Evolutionary conservation across 2,329 filamentous ascomycete species (phyloP), one percentile per base, ranked within the genome.

Genomic region (Nemania sp.): DNA sequence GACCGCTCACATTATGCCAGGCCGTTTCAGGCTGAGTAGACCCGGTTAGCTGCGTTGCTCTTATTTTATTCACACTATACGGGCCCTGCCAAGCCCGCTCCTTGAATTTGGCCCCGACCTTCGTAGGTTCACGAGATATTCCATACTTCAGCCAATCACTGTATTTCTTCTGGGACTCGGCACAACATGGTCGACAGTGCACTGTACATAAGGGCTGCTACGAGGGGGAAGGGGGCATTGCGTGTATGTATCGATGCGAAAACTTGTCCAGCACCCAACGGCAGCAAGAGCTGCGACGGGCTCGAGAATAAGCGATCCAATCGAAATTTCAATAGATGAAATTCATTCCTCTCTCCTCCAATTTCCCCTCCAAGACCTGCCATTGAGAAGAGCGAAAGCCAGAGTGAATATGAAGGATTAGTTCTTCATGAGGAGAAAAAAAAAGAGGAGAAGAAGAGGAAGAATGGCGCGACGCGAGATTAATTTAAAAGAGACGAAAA

Each of bases 361-460:
- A 75, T 87, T 88, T 88, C 86, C 86, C 86, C 85, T 88, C 86
- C 83, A 81, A 78, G 78, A 77, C 78, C 78, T 81, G 80, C 79
- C 83, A 85, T 80, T 78, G 82, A 76, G 6, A 39, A 60, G 67
- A 73, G 78, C 79, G 74, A 79, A 82, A 83, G 80, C 80, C 81
- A 85, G 85, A 88, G 85, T 87, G 85, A 87, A 88, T 88, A 86
- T 82, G 83, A 78, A 81, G 79, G 79, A 79, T 79, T 76, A 58
- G 60, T 60, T 59, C 58, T 69, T 79, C 79, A 76, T 78, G 76
- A 74, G 72, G 72, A n/a, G n/a, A 76, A 66, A 69, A 73, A 70
- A 60, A 68, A 67, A 62, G 54, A 46, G 35, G 67, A 67, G 60
- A 63, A 68, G 57, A 64, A 21, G 58, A 54, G 62, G 58, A 58